phyloP scores from a whole-genome alignment of 306 rosid genomes.

The Bauhinia variegata region DNA sequence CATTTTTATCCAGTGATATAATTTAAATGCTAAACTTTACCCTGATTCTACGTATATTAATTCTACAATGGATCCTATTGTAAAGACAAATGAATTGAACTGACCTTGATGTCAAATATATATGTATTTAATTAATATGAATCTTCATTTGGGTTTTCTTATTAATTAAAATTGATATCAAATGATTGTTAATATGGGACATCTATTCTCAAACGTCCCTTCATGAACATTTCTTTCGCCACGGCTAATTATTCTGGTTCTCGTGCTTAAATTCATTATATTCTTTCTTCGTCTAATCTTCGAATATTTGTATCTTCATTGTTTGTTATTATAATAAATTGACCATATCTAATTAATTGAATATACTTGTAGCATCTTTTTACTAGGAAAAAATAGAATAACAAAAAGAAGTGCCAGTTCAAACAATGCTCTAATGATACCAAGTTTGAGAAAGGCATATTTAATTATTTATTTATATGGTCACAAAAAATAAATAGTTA shows the following conservation, averaged over 20 bases:
- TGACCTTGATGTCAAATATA: no score
- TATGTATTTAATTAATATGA: no score
- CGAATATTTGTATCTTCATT: neutral
- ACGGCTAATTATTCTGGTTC: slow-evolving; percentile 15
- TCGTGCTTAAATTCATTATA: neutral
- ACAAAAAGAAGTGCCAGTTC: slow-evolving; percentile 30
- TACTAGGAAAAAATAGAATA: neutral
- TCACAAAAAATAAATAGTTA: slow-evolving; percentile 17
- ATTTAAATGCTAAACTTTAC: no score
- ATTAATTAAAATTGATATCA: neutral
- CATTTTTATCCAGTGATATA: no score
- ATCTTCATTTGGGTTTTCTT: no score
- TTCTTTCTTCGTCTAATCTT: neutral
- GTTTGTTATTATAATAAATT: neutral
- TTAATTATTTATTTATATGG: slow-evolving; percentile 13
- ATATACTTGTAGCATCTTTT: slow-evolving; percentile 26
- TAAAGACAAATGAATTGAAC: neutral
- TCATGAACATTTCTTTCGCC: slow-evolving; percentile 15
- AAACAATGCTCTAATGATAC: slow-evolving; percentile 23
- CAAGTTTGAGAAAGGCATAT: slow-evolving; percentile 25
- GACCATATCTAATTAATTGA: slow-evolving; percentile 31
- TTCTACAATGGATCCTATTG: slow-evolving; percentile 3
- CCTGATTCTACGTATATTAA: no score
- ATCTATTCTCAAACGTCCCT: neutral
- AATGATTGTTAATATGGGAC: neutral